phyloP scores from a whole-genome alignment of 805 yeast species.

The Torulaspora quercuum region DNA sequence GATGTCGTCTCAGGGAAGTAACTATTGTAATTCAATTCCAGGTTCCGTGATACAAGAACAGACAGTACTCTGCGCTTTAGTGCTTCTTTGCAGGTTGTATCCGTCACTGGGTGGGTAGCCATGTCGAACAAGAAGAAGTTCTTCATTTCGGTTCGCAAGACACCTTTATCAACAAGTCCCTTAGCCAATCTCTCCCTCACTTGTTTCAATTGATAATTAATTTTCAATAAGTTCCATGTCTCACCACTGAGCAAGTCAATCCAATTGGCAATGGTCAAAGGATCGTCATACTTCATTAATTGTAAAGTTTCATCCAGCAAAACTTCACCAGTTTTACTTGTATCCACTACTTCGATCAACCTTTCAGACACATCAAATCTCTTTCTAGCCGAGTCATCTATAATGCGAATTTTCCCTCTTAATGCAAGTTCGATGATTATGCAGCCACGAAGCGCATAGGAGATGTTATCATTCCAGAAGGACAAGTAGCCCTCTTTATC shows the following conservation, averaged over 20 bases:
- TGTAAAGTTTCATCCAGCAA: constrained; percentile 89
- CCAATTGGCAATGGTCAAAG: constrained; percentile 83
- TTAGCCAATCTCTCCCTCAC: constrained; percentile 95
- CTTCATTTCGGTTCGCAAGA: constrained; percentile 91
- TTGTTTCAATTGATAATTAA: constrained; percentile 92
- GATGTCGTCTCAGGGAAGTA: constrained; percentile 69
- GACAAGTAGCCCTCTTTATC: constrained; percentile 95
- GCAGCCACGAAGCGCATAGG: constrained; percentile 94
- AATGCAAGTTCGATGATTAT: constrained; percentile 88
- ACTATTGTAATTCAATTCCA: constrained; percentile 52
- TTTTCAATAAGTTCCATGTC: constrained; percentile 95
- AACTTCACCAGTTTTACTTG: constrained; percentile 89
- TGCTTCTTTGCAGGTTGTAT: constrained; percentile 76
- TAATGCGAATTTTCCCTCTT: constrained; percentile 81
- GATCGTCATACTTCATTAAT: constrained; percentile 81
- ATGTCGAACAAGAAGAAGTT: constrained; percentile 92
- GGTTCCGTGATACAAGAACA: constrained; percentile 67
- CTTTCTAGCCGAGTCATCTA: constrained; percentile 88
- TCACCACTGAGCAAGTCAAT: constrained; percentile 91
- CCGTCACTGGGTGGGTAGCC: constrained; percentile 98
- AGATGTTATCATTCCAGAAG: constrained; percentile 97
- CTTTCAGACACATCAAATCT: constrained; percentile 86
- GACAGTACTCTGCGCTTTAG: constrained; percentile 69
- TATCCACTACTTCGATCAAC: constrained; percentile 80
- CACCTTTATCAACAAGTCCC: constrained; percentile 95